These are phyloP conservation scores for Whalleya microplaca DNA, from an alignment of 2,329 filamentous ascomycete genomes.

Conservation along the genomic window DNA sequence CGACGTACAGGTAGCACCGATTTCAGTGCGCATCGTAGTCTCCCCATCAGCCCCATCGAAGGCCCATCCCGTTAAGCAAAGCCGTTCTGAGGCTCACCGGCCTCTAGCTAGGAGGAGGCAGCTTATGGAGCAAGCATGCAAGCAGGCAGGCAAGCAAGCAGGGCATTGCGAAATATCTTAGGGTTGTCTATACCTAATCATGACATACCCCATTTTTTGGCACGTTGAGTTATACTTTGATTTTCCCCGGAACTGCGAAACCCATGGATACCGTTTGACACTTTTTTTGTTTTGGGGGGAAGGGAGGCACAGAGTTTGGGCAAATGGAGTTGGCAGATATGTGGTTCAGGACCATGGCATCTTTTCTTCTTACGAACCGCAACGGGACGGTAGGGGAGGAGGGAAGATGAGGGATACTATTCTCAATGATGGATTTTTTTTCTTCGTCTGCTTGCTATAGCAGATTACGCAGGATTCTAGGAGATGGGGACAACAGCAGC, in stretches of 20 bases:
- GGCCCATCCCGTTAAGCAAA: slow-evolving; percentile 35
- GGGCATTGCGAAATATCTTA: slow-evolving; percentile 16
- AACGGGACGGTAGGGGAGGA: slow-evolving; percentile 13
- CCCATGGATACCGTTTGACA: slow-evolving; percentile 36
- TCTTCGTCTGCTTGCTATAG: slow-evolving; percentile 4
- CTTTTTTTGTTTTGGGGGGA: slow-evolving; percentile 19
- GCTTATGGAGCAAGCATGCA: too few relatives aligned
- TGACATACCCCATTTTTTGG: slow-evolving; percentile 9
- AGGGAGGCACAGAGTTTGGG: slow-evolving; percentile 25
- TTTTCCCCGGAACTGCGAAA: slow-evolving; percentile 25
- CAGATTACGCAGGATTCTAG: slow-evolving; percentile 10
- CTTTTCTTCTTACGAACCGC: slow-evolving; percentile 13
- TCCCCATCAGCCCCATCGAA: slow-evolving; percentile 62
- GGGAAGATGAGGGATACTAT: too few relatives aligned
- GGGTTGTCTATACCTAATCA: not conserved
- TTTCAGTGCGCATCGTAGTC: slow-evolving; percentile 60
- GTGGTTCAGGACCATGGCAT: slow-evolving; percentile 17
- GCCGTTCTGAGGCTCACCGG: not conserved
- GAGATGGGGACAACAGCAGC: not conserved
- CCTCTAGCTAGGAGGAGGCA: too few relatives aligned
- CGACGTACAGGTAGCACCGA: slow-evolving; percentile 85
- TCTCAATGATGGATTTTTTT: slow-evolving; percentile 12
- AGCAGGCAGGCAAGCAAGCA: slow-evolving; percentile 6
- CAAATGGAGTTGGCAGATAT: slow-evolving; percentile 30
- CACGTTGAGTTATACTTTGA: slow-evolving; percentile 18